These are phyloP conservation scores for Myxozyma nipponensis DNA, from an alignment of 805 yeast genomes.

Conservation along the genomic window DNA sequence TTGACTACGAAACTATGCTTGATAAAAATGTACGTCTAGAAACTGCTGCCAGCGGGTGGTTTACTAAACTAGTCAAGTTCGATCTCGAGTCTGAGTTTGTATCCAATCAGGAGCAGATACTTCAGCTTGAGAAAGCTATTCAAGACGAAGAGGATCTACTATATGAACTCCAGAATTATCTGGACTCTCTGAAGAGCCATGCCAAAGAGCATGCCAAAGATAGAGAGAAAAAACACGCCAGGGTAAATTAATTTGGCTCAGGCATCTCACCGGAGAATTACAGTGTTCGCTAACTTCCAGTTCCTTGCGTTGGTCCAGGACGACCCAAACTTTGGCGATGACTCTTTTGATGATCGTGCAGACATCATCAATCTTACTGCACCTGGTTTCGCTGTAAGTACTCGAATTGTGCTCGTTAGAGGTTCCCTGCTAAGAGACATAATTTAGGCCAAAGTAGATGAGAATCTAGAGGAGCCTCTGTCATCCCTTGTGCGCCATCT, in stretches of 20 bases:
- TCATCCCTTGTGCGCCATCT: conserved; percentile 3
- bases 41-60: neutral
- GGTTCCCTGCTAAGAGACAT: neutral
- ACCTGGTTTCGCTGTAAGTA: too few relatives aligned
- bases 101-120: conserved; percentile 9
- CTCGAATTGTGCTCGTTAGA: neutral
- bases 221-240: neutral
- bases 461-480: neutral
- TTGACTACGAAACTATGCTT: conserved; percentile 18
- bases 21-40: conserved; percentile 13
- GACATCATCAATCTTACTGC: conserved; percentile 7
- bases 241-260: too few relatives aligned
- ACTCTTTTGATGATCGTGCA: conserved; percentile 8
- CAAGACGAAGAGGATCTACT: conserved; percentile 11
- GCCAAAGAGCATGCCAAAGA: conserved; percentile 6
- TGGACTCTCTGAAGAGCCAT: conserved; percentile 11
- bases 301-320: too few relatives aligned
- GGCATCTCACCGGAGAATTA: too few relatives aligned
- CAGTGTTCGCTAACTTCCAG: too few relatives aligned
- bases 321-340: too few relatives aligned
- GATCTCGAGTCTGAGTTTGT: conserved; percentile 10
- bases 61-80: conserved; percentile 4
- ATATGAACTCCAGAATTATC: conserved; percentile 10
- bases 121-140: conserved; percentile 16
- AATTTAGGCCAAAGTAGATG: neutral